phyloP scores from a whole-genome alignment of 1,284 basidiomycete species.

The Mrakiaceae sp. region DNA sequence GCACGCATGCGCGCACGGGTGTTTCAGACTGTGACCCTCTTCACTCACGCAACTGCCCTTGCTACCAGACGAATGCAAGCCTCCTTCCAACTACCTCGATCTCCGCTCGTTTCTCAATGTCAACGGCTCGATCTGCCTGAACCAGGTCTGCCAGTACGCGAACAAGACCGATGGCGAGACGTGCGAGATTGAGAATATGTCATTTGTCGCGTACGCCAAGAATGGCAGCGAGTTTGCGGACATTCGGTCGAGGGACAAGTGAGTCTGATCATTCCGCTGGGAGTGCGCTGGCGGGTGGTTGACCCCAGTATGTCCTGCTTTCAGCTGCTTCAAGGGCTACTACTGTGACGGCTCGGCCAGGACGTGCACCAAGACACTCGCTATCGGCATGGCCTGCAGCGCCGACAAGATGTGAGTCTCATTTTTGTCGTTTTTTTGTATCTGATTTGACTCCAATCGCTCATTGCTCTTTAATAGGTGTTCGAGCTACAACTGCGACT shows the following conservation, averaged over 20 bases:
- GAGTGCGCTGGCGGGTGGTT: too few relatives aligned
- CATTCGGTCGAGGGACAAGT: conserved; percentile 60
- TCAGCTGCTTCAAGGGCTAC: conserved; percentile 39
- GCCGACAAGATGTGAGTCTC: conserved; percentile 65
- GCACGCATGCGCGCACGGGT: conserved; percentile 15
- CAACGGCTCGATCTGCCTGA: conserved; percentile 71
- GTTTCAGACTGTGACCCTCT: not conserved
- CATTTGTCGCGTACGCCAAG: conserved; percentile 53
- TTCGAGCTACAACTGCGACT: conserved; percentile 58
- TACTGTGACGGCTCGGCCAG: conserved; percentile 59
- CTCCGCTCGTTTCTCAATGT: conserved; percentile 58
- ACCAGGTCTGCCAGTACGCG: conserved; percentile 55
- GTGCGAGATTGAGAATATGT: conserved; percentile 66
- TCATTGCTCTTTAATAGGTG: conserved; percentile 43
- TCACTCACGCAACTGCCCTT: too few relatives aligned
- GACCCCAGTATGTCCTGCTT: not conserved
- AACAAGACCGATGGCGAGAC: conserved; percentile 52
- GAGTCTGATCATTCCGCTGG: conserved; percentile 12
- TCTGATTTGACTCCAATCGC: not conserved
- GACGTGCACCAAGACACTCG: conserved; percentile 51
- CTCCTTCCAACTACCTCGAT: conserved; percentile 51
- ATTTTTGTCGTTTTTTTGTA: not conserved
- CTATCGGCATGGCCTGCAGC: conserved; percentile 47
- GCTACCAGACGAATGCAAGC: conserved; percentile 57
- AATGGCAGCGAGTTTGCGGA: conserved; percentile 47